Base-by-base conservation (phyloP, 1,284 basidiomycete species). In the Sanghuangporus weigelae region DNA sequence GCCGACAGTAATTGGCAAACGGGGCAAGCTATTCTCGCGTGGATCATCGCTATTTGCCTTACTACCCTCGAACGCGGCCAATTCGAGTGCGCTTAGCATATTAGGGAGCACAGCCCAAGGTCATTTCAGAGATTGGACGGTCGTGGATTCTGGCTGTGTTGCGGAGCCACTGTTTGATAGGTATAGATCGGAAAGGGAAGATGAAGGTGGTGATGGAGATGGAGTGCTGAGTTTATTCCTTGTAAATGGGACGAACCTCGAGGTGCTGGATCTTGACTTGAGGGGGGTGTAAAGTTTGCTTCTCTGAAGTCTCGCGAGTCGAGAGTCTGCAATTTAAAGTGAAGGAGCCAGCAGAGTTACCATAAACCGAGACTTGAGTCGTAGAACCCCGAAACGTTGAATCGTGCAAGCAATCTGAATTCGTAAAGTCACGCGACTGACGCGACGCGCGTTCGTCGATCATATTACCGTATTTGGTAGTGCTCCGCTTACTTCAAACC, bases 1-100 rank as follows among this genome's bases (percentile, higher is more conserved):
- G 3, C 76, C 76, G 1, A 77, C 76, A 4, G 74, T 76, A 44
- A 78, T 76, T 64, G 77, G 77, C 38, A 78, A 79, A 67, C 75
- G 78, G 59, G 78, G 77, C 40, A 79, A 78, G 67, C 68, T 78
- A 46, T 71, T 75, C 59, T 63, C 72, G 3, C 68, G 69, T 23
- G 67, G 71, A 7, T 67, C 66, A 4, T 48, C 63, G 11, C 67
- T 78, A 2, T 67, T 77, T 39, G 75, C 75, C 4, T 68, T 79
- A 42, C 70, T 79, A 3, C 78, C 78, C 10, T 74, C 73, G 14
- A 79, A 79, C 66, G 74, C 75, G 10, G 68, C 69, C 4, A 74
- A 75, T 60, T 76, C 76, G 19, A 75, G 72, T 1, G 75, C 71
- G 26, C 62, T 78, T 23, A 76, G 71, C 63, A 74, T 78, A 59